These are phyloP conservation scores for Rutstroemia sp. DNA, from an alignment of 2,329 filamentous ascomycete genomes.

Conservation along the genomic window DNA sequence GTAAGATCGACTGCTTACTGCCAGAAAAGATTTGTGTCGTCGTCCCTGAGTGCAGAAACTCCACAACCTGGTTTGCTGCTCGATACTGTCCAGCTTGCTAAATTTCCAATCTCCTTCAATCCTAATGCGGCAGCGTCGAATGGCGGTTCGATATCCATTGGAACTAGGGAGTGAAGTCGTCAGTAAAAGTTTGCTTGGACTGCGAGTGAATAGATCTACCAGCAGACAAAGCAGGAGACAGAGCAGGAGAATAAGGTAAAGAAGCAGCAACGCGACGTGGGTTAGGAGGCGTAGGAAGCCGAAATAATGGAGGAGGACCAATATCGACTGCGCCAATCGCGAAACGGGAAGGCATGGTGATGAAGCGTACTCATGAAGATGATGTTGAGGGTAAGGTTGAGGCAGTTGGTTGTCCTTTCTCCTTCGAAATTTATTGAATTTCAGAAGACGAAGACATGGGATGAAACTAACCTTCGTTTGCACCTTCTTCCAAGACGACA, in stretches of 20 bases:
- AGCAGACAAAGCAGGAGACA: not conserved
- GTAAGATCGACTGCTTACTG: conserved; percentile 45
- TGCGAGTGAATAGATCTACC: not conserved
- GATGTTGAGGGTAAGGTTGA: no score
- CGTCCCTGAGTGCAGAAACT: conserved; percentile 66
- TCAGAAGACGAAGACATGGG: not conserved
- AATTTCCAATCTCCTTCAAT: conserved; percentile 77
- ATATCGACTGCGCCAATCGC: no score
- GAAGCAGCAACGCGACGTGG: no score
- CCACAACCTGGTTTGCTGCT: conserved; percentile 75
- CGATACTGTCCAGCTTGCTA: conserved; percentile 77
- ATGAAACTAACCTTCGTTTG: conserved; percentile 5
- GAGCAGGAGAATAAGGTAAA: not conserved
- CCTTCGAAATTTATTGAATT: not conserved
- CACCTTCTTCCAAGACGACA: conserved; percentile 9
- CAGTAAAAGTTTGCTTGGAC: conserved; percentile 6
- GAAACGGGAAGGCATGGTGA: not conserved
- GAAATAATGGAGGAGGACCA: no score
- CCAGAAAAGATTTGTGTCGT: conserved; percentile 70
- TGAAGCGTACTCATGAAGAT: not conserved
- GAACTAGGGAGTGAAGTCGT: conserved; percentile 15
- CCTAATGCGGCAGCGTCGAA: conserved; percentile 46
- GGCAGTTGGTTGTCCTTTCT: not conserved
- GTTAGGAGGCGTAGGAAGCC: no score
- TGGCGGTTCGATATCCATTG: conserved; percentile 29